Conservation (phyloP, 2,329 filamentous ascomycete species). For the Ophiostoma australiae region DNA sequence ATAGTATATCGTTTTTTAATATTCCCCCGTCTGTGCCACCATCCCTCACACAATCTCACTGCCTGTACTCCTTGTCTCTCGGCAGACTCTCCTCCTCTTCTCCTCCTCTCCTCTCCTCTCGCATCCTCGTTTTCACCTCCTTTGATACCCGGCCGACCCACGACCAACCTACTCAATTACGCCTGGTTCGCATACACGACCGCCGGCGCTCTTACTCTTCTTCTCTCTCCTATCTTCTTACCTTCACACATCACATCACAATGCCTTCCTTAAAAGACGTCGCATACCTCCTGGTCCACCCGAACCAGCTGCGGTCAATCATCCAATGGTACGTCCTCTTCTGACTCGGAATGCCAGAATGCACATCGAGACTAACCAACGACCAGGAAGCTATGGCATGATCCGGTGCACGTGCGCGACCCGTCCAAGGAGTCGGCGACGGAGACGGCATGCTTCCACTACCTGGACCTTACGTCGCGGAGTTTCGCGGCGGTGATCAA, state of each 20-base stretch:
- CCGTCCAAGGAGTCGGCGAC: slow-evolving; percentile 67
- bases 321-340: slow-evolving; percentile 73
- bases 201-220: neutral
- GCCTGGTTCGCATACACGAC: neutral
- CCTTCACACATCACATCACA: slow-evolving; percentile 30
- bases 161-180: neutral
- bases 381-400: slow-evolving; percentile 84
- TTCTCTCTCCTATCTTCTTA: neutral
- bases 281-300: slow-evolving; percentile 70
- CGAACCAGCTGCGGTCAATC: slow-evolving; percentile 71
- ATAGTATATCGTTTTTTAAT: neutral
- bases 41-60: neutral
- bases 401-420: slow-evolving; percentile 81
- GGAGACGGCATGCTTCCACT: slow-evolving; percentile 77
- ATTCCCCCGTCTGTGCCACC: neutral
- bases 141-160: neutral
- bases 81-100: neutral
- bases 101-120: neutral
- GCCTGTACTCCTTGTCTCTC: neutral
- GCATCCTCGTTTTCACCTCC: neutral
- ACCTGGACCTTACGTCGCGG: slow-evolving; percentile 81
- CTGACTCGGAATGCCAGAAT: neutral
- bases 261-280: slow-evolving; percentile 53
- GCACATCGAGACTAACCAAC: neutral
- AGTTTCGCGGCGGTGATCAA: slow-evolving; percentile 92